These are phyloP conservation scores for Tricholoma furcatifolium DNA, from an alignment of 768 basidiomycete species.

Conservation along the genomic window DNA sequence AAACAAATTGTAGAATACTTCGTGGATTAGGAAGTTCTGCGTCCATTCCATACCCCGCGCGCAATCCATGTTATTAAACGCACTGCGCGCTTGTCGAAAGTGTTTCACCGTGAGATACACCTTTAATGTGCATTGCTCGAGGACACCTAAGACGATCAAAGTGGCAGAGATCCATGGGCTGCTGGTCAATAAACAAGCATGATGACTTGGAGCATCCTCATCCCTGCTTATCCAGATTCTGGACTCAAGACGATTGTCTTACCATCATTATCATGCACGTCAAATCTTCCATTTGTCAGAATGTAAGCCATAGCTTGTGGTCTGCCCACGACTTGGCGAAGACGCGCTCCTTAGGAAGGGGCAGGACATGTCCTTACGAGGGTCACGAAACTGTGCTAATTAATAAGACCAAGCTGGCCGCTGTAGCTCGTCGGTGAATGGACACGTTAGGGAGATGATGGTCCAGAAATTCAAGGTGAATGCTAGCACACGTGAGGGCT, in stretches of 20 bases:
- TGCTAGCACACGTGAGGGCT: too few species aligned
- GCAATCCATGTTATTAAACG: constrained; percentile 65
- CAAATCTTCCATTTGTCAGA: constrained; percentile 91
- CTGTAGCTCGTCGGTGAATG: too few species aligned
- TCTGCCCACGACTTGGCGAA: constrained; percentile 99
- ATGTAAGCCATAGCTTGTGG: constrained; percentile 99
- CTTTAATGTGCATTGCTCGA: too few species aligned
- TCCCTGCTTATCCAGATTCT: constrained; percentile 83
- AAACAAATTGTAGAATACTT: constrained; percentile 99
- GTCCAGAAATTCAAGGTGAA: too few species aligned
- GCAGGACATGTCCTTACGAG: constrained; percentile 45
- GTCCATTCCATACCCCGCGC: constrained; percentile 93
- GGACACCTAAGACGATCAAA: constrained; percentile 85
- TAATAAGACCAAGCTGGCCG: too few species aligned
- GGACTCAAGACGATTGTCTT: constrained; percentile 83
- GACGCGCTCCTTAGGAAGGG: constrained; percentile 65
- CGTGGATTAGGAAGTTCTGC: constrained; percentile 92
- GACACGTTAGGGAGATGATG: too few species aligned
- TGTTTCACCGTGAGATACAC: constrained; percentile 91
- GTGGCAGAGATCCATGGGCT: constrained; percentile 41
- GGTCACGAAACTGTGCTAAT: constrained; percentile 74
- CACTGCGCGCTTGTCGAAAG: too few species aligned
- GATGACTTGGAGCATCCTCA: too few species aligned
- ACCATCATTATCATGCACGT: constrained; percentile 96
- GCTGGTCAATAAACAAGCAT: too few species aligned